Evolutionary conservation across 345 rosid genomes (phyloP).

Genomic region (Camelina laxa): DNA sequence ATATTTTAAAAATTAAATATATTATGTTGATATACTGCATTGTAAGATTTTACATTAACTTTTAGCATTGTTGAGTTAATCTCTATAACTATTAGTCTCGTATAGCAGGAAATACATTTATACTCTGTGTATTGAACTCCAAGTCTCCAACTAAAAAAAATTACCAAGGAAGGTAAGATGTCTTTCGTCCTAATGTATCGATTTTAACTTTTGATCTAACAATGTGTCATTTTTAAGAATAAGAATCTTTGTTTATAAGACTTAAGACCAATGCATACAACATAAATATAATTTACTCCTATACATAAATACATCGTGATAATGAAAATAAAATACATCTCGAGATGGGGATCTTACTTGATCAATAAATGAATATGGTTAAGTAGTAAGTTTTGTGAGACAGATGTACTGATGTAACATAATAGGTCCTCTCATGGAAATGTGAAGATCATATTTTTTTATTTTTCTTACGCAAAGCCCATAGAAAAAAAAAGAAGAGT

Average conservation of each 20-base stretch:
- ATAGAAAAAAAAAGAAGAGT: not conserved
- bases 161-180: constrained; percentile 15
- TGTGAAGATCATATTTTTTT: not conserved
- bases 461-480: constrained; percentile 4
- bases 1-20: not conserved
- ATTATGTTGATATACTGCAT: not conserved
- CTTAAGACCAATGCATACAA: constrained; percentile 11
- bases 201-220: constrained; percentile 34
- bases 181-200: constrained; percentile 14
- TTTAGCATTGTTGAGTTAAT: not conserved
- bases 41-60: not conserved
- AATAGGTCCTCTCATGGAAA: constrained; percentile 8
- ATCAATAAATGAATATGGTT: constrained; percentile 4
- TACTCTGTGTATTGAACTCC: not conserved
- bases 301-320: not conserved
- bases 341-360: not conserved
- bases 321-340: constrained; percentile 10
- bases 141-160: not conserved
- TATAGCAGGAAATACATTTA: not conserved
- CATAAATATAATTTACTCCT: not conserved
- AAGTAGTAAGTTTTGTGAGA: constrained; percentile 3
- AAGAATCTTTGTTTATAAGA: constrained; percentile 17
- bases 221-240: not conserved
- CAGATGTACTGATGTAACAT: not conserved
- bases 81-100: no score